A percentile compares a stretch with the other conserved stretches of the same genome.
Evolutionary conservation across 805 yeast species (phyloP).

Genomic region (Lipomyces sp.): DNA sequence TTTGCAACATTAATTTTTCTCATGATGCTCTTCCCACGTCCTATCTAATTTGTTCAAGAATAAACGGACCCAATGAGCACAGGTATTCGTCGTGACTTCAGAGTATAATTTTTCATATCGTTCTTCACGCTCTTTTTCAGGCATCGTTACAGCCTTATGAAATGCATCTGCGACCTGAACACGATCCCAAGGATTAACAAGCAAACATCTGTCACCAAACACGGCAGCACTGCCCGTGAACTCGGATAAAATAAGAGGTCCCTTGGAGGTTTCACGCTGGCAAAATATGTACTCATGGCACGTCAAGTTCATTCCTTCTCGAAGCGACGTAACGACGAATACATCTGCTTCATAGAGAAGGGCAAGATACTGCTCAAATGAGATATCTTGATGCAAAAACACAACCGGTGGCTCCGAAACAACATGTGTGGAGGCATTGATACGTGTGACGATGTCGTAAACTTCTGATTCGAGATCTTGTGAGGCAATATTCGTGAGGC

Average conservation of each 20-base stretch:
- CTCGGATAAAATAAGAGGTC: conserved; percentile 86
- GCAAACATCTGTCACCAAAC: conserved; percentile 65
- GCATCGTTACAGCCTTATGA: conserved; percentile 67
- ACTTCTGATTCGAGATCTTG: conserved; percentile 73
- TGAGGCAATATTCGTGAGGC: conserved; percentile 59
- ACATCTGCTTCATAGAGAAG: conserved; percentile 82
- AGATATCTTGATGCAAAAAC: conserved; percentile 84
- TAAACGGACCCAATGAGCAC: conserved; percentile 36
- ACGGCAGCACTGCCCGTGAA: conserved; percentile 93
- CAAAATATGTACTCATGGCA: conserved; percentile 92
- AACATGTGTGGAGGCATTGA: conserved; percentile 76
- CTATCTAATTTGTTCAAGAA: conserved; percentile 28
- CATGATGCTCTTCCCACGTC: conserved; percentile 23
- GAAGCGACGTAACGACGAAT: conserved; percentile 85
- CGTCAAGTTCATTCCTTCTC: conserved; percentile 96
- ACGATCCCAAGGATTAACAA: conserved; percentile 92
- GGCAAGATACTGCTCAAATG: conserved; percentile 87
- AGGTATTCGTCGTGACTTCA: conserved; percentile 34
- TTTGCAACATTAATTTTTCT: neutral
- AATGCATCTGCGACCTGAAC: conserved; percentile 68
- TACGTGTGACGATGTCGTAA: conserved; percentile 78
- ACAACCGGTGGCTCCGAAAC: conserved; percentile 72
- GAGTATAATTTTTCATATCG: conserved; percentile 57
- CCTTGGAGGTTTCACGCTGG: conserved; percentile 51
- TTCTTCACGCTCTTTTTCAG: conserved; percentile 56